Base-by-base conservation (phyloP, 1,284 basidiomycete species). In the Cutaneotrichosporon cutaneum region DNA sequence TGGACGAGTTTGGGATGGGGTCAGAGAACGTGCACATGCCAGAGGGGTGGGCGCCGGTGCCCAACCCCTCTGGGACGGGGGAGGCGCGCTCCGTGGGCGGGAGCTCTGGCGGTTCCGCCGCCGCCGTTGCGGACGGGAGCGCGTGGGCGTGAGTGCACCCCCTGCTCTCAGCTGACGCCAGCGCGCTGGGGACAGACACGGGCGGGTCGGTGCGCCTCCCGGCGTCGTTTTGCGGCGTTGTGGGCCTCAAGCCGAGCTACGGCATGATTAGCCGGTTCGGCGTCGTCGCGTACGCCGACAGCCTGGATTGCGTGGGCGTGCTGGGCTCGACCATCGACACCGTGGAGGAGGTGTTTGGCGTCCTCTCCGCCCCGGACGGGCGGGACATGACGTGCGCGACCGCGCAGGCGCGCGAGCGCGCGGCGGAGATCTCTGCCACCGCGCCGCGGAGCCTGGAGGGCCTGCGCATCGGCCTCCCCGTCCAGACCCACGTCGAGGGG, bases 1-100 rank as follows among this genome's bases (percentile, higher is more conserved):
- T 93, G 78, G 95, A 99, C 75, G 95, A 98, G 77, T 99, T 99
- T 78, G 94, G 94, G 0, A 99, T 99, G 95, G 95, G 95, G 88
- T 93, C 74, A 0, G 64, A 72, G 50, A 78, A 72, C 18, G 64
- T 54, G 1, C 65, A 73, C 60, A 52, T 73, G 22, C 71, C 69
- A 27, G 16, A 66, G 4, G 51, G 61, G 27, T 74, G 72, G 27
- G 61, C 70, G 2, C 85, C 90, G 0, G 90, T 92, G 2, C 70
- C 89, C 26, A 96, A 96, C 69, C 92, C 93, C 55, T 78, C 68
- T 26, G 64, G 68, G 6, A 70, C 78, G 0, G 75, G 77, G 10
- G 82, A 85, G 66, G 80, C 76, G 45, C 81, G 91, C 45, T 88
- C 87, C 18, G 88, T 90, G 8, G 94, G 82, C 4, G 82, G 82